Percentiles rank a stretch among this genome's conserved stretches.
Evolutionary conservation across 1,284 basidiomycete genomes (phyloP).

Genomic region (Ustilago nuda): DNA sequence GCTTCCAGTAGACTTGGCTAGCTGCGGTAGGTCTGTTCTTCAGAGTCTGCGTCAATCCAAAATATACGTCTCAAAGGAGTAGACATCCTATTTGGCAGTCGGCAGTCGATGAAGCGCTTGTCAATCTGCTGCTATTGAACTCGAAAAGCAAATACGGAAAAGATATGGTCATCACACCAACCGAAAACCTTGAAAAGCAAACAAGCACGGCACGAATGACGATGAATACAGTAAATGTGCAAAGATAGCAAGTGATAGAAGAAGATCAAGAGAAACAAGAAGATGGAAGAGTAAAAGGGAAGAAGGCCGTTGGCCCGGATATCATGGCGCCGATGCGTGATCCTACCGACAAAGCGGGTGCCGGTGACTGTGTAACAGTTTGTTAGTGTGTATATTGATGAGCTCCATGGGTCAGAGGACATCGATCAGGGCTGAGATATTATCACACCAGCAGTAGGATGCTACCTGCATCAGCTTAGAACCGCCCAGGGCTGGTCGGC

Average conservation of each 20-base stretch:
- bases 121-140: constrained; percentile 8
- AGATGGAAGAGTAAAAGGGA: not conserved
- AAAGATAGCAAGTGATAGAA: constrained; percentile 1
- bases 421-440: constrained; percentile 3
- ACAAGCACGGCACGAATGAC: constrained; percentile 8
- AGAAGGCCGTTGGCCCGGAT: constrained; percentile 21
- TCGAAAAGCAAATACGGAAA: constrained; percentile 7
- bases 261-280: constrained; percentile 9
- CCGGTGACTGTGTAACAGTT: not conserved
- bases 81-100: not conserved
- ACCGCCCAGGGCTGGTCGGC: constrained; percentile 54
- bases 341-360: not conserved
- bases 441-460: not conserved
- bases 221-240: constrained; percentile 33
- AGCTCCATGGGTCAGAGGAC: constrained; percentile 11
- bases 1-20: not conserved
- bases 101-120: not conserved
- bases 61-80: not conserved
- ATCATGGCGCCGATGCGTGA: constrained; percentile 13
- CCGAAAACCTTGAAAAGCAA: constrained; percentile 6
- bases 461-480: constrained; percentile 28
- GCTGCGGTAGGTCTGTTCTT: not conserved
- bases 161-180: constrained; percentile 12
- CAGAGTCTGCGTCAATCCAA: not conserved
- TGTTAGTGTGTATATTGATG: not conserved